These are phyloP conservation scores for Penicillium lividum DNA, from an alignment of 495 filamentous ascomycete genomes.

Conservation along the genomic window DNA sequence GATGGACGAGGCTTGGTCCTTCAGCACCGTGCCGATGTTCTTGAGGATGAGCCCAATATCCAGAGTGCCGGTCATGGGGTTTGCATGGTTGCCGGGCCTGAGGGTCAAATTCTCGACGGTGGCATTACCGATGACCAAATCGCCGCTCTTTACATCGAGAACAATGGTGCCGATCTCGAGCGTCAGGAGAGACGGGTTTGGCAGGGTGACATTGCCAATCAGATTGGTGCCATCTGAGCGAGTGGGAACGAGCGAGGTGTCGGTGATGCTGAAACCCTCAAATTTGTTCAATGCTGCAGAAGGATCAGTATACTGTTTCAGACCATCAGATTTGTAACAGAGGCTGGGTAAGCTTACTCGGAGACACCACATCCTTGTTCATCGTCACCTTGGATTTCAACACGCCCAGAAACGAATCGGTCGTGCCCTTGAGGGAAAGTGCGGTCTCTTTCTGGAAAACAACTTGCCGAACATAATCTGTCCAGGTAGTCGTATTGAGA, in stretches of 20 bases:
- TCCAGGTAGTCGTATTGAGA: conserved; percentile 30
- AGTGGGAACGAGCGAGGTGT: conserved; percentile 23
- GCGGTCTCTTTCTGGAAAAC: conserved; percentile 33
- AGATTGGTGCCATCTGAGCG: conserved; percentile 35
- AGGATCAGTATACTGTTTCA: conserved; percentile 11
- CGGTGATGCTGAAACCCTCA: conserved; percentile 29
- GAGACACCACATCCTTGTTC: conserved; percentile 39
- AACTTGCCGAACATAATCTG: conserved; percentile 35
- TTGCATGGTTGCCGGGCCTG: conserved; percentile 58
- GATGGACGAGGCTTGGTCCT: conserved; percentile 29
- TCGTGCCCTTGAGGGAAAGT: conserved; percentile 33
- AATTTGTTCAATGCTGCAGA: conserved; percentile 32
- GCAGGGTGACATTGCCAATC: conserved; percentile 38
- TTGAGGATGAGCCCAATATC: conserved; percentile 34
- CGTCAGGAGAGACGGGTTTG: conserved; percentile 41
- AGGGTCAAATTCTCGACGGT: conserved; percentile 59
- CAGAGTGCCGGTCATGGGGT: conserved; percentile 46
- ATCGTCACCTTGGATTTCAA: conserved; percentile 37
- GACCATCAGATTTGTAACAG: neutral
- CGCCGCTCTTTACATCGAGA: conserved; percentile 37
- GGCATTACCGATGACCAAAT: conserved; percentile 52
- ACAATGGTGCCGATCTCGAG: conserved; percentile 39
- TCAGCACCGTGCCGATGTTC: conserved; percentile 32
- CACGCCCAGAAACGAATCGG: conserved; percentile 37
- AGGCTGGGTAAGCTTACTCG: conserved; percentile 25